Evolutionary conservation across 371 early-diverging fungal genomes (phyloP), one percentile per base, ranked within the genome.

Genomic region (Apophysomyces ossiformis): DNA sequence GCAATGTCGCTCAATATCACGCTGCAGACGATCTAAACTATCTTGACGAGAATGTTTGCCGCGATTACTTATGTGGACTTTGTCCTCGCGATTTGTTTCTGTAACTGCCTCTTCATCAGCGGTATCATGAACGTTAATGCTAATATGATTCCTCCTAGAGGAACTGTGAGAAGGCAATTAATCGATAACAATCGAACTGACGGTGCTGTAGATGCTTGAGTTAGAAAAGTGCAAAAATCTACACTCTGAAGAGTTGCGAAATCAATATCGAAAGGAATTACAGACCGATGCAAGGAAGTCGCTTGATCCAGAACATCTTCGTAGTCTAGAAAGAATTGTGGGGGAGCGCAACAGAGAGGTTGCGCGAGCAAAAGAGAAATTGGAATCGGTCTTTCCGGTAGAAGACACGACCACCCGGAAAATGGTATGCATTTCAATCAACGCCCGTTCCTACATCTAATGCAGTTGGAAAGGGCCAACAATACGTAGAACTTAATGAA

Each of bases 1-100:
- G 0, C 32, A 26, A 26, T 26, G 32, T 3, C 32, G 32, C 32
- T 26, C 32, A 26, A 26, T 26, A 26, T 26, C 2, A 26, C 32
- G 32, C 8, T 12, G 1, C 13, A 45, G 46, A 45, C 13, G 12
- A 8, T 44, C 13, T 46, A 18, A 21, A 39, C 6, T 66, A 66
- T 36, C 50, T n/a, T 18, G 61, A 61, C 60, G 57, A 36, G 12
- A 37, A 45, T n/a, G 18, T 66, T 15, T 66, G 67, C 39, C 37
- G 50, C 15, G 67, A 66, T 36, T 61, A 66, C 36, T 32, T 66
- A 12, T 66, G 67, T 45, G 67, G 67, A 12, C 37, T 66, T 5
- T 66, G 67, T 43, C 67, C 67, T 61, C 36, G 44, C 37, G 67
- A 66, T 12, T 37, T 66, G 16, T 38, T 61, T 56, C 7, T 6